phyloP scores from a whole-genome alignment of 2,329 filamentous ascomycete species.

The Capronia americana region DNA sequence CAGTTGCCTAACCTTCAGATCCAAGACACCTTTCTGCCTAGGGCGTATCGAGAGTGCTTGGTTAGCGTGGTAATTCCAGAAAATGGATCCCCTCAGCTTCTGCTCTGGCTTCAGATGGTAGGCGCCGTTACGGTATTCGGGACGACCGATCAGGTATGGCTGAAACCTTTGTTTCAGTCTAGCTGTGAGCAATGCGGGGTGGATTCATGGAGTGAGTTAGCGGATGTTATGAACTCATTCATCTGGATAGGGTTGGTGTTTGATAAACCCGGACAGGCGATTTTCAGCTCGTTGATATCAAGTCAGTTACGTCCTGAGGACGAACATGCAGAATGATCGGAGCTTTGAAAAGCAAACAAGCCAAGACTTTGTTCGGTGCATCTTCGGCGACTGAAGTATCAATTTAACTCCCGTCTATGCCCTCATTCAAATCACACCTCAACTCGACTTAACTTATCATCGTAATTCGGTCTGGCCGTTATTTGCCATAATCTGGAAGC shows the following conservation, averaged over 20 bases:
- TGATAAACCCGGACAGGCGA: constrained; percentile 41
- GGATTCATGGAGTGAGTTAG: constrained; percentile 33
- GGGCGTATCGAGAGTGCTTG: constrained; percentile 34
- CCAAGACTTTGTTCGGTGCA: neutral
- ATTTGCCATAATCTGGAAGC: neutral
- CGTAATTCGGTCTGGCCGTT: neutral
- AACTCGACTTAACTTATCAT: neutral
- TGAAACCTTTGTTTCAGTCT: constrained; percentile 12
- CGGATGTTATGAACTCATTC: constrained; percentile 39
- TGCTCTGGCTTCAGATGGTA: constrained; percentile 39
- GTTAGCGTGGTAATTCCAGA: constrained; percentile 3
- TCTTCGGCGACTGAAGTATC: neutral
- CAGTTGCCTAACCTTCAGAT: constrained; percentile 45
- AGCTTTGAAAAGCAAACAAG: neutral
- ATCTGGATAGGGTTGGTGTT: constrained; percentile 46
- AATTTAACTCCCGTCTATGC: neutral
- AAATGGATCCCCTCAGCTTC: constrained; percentile 13
- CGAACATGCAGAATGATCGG: too few species aligned
- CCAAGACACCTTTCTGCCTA: constrained; percentile 35
- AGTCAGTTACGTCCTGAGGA: too few species aligned
- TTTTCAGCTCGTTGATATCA: constrained; percentile 30
- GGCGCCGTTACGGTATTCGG: constrained; percentile 28
- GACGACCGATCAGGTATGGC: constrained; percentile 21
- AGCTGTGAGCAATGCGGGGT: constrained; percentile 18
- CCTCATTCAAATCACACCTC: neutral